These are phyloP conservation scores for Solanum chiquidenum DNA, from an alignment of 257 asterid genomes.

Conservation along the genomic window DNA sequence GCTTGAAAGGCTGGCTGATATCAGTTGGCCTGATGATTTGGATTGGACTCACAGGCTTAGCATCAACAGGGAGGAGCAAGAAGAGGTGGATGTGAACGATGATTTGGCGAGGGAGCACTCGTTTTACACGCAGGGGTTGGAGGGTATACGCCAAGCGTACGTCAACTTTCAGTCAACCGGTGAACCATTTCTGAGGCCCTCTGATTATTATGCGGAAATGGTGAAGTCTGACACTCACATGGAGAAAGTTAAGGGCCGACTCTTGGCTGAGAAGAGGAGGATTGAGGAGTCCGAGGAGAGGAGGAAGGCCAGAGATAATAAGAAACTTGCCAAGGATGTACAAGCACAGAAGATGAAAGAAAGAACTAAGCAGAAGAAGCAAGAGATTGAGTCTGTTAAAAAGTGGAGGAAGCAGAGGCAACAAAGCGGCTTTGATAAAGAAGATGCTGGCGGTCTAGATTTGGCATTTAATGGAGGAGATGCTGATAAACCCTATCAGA, in stretches of 20 bases:
- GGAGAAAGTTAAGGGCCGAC: conserved; percentile 86
- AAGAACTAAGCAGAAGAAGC: conserved; percentile 83
- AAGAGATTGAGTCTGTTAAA: conserved; percentile 79
- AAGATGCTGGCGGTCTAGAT: conserved; percentile 34
- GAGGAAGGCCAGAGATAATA: conserved; percentile 73
- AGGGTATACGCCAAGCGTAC: conserved; percentile 63
- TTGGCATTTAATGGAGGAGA: conserved; percentile 60
- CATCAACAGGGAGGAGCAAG: conserved; percentile 49
- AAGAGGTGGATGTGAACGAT: conserved; percentile 64
- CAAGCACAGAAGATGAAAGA: conserved; percentile 73
- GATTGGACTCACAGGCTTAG: conserved; percentile 79
- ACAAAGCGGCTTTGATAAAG: conserved; percentile 55
- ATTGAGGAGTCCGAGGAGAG: conserved; percentile 88
- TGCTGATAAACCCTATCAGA: conserved; percentile 22
- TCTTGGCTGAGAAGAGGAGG: conserved; percentile 67
- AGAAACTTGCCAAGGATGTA: conserved; percentile 76
- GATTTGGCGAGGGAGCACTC: conserved; percentile 75
- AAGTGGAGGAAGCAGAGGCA: conserved; percentile 94
- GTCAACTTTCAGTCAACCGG: conserved; percentile 50
- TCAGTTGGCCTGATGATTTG: conserved; percentile 57
- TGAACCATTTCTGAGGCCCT: conserved; percentile 63
- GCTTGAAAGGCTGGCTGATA: conserved; percentile 67
- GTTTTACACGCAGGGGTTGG: conserved; percentile 81
- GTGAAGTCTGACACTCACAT: conserved; percentile 77
- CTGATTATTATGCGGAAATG: conserved; percentile 94